Evolutionary conservation across 1,139 yeast species (phyloP).

Genomic region (Arxiozyma slooffiae): DNA sequence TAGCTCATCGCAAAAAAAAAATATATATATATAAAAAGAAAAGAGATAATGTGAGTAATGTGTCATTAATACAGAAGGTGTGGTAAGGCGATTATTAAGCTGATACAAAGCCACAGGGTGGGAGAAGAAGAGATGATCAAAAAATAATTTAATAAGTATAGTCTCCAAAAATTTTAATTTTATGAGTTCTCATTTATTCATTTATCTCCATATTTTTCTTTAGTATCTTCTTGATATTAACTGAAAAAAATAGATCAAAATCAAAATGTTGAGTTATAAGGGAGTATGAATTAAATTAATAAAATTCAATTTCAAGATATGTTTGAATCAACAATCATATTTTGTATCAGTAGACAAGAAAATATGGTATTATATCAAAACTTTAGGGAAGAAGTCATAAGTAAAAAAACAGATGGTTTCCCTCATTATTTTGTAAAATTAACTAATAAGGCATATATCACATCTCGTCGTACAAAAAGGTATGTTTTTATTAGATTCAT

Average conservation of each 20-base stretch:
- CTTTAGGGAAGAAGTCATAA: conserved; percentile 8
- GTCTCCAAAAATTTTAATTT: no score
- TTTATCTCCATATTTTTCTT: background rate
- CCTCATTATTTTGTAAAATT: conserved; percentile 25
- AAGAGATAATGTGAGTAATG: background rate
- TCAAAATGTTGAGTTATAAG: background rate
- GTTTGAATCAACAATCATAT: background rate
- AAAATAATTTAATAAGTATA: no score
- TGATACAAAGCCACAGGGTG: background rate
- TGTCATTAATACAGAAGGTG: background rate
- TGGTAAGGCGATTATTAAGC: background rate
- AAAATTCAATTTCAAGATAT: background rate
- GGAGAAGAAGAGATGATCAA: no score
- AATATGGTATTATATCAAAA: conserved; percentile 6
- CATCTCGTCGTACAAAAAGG: conserved; percentile 26
- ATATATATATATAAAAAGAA: no score
- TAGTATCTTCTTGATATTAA: background rate
- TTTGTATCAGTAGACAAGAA: background rate
- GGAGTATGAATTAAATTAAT: background rate
- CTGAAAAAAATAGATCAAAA: background rate
- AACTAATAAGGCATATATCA: conserved; percentile 13
- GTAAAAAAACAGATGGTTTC: conserved; percentile 6
- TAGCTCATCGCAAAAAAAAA: no score
- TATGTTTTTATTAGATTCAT: conserved; percentile 21
- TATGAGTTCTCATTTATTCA: no score